These are phyloP conservation scores for Boletus reticulatus DNA, from an alignment of 768 basidiomycete genomes.

Conservation along the genomic window DNA sequence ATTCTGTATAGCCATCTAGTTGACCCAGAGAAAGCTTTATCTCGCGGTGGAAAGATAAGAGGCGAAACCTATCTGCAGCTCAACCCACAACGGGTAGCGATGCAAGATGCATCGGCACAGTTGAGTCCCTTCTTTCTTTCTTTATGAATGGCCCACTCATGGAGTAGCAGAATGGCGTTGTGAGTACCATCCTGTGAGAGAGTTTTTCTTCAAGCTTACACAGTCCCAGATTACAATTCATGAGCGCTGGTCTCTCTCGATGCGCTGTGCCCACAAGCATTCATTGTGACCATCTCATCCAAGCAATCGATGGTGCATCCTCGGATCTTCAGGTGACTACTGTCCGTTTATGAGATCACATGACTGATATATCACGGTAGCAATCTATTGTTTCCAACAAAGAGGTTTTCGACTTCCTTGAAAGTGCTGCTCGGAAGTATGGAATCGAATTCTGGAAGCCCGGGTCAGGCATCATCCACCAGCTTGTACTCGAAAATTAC, in stretches of 20 bases:
- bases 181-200: constrained; percentile 35
- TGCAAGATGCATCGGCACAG: constrained; percentile 95
- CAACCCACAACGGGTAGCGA: constrained; percentile 89
- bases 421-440: constrained; percentile 87
- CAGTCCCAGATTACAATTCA: constrained; percentile 80
- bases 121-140: constrained; percentile 39
- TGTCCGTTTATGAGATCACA: neutral
- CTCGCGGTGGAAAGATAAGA: constrained; percentile 63
- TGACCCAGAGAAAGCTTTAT: constrained; percentile 71
- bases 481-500: constrained; percentile 97
- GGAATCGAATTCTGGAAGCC: constrained; percentile 99
- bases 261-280: constrained; percentile 90
- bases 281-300: constrained; percentile 98
- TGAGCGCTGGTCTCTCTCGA: constrained; percentile 86
- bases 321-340: constrained; percentile 71
- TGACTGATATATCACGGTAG: constrained; percentile 35
- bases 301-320: constrained; percentile 86
- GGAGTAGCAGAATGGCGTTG: constrained; percentile 72
- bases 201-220: constrained; percentile 4
- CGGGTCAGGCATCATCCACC: constrained; percentile 90
- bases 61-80: constrained; percentile 92
- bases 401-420: constrained; percentile 97
- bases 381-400: constrained; percentile 84
- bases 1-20: constrained; percentile 92
- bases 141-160: constrained; percentile 10